Conservation (phyloP, 148 eudicot genomes). For the Camellia sinensis region DNA sequence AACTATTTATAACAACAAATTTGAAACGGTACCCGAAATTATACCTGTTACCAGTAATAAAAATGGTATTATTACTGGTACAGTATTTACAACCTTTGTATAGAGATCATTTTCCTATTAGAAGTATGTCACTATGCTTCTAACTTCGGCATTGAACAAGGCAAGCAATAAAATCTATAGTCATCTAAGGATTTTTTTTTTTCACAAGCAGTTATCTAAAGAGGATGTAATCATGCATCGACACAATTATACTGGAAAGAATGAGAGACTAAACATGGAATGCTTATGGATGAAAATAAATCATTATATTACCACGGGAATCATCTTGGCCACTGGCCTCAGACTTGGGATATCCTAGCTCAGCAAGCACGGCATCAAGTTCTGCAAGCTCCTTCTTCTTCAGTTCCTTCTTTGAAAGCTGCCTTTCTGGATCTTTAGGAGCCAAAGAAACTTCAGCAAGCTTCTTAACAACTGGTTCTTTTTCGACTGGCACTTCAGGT, state of each 20-base stretch:
- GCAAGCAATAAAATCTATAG: neutral
- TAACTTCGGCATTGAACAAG: neutral
- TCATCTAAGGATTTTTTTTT: neutral
- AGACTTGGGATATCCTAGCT: slow-evolving; percentile 49
- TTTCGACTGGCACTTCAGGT: slow-evolving; percentile 46
- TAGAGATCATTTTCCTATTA: neutral
- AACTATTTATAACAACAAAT: too few species aligned
- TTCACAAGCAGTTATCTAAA: neutral
- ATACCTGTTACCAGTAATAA: too few species aligned
- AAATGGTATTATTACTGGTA: too few species aligned
- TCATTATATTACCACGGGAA: slow-evolving; percentile 28
- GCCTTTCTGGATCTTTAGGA: slow-evolving; percentile 79
- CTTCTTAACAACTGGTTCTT: slow-evolving; percentile 52
- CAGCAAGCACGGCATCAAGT: slow-evolving; percentile 88
- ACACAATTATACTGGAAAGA: neutral
- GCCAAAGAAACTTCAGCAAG: slow-evolving; percentile 52
- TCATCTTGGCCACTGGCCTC: slow-evolving; percentile 52
- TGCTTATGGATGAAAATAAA: neutral
- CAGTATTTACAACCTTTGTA: too few species aligned
- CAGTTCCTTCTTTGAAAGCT: slow-evolving; percentile 90
- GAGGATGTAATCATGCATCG: neutral
- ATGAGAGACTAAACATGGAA: slow-evolving; percentile 2
- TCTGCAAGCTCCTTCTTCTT: slow-evolving; percentile 97
- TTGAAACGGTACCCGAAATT: too few species aligned
- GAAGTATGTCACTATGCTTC: neutral